Evolutionary conservation across 202 grass and related monocot species (phyloP), one percentile per base, ranked within the genome.

Genomic region (Eragrostis tef): DNA sequence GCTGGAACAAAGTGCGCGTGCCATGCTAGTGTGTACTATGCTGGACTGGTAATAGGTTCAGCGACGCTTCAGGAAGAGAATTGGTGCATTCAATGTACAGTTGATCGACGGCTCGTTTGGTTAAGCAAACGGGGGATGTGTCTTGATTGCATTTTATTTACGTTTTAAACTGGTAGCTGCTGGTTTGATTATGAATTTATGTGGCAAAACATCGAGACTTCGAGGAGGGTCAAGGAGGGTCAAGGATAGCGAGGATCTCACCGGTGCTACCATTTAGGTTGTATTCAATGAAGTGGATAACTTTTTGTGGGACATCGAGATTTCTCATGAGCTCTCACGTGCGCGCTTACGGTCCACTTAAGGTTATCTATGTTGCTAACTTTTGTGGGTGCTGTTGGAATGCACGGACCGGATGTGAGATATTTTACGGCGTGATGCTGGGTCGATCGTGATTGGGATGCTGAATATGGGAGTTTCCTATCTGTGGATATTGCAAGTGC

Each of bases 21-120:
- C 12, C 44, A 67, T 82, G 70, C 52, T 34, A n/a, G 16, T 29
- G 50, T 25, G 17, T 45, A 73, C 16, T 78, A 41, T 81, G 48
- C 77, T 66, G 45, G 20, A 61, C 39, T 44, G 67, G 5, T 61
- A 46, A 29, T 62, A 74, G 31, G 62, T 89, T 68, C 16, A 22
- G 42, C 58, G 41, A 64, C 43, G 21, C 42, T 20, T 45, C 6
- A 44, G 24, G 22, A 67, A 50, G 65, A 61, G 9, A 74, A 79
- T 79, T 31, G 20, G 27, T 72, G 64, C 47, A 20, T 82, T 73
- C 21, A 3, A 44, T 81, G 60, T 46, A 51, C 60, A 67, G 41
- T 78, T 60, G 22, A 53, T 59, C 20, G 17, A 52, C 21, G 41
- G n/a, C 52, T 73, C 69, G 67, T 83, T 34, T 64, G 11, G 46